A percentile compares a stretch with the other conserved stretches of the same genome.
Conservation (phyloP, 768 basidiomycete species). For the Russula griseocarnosa region DNA sequence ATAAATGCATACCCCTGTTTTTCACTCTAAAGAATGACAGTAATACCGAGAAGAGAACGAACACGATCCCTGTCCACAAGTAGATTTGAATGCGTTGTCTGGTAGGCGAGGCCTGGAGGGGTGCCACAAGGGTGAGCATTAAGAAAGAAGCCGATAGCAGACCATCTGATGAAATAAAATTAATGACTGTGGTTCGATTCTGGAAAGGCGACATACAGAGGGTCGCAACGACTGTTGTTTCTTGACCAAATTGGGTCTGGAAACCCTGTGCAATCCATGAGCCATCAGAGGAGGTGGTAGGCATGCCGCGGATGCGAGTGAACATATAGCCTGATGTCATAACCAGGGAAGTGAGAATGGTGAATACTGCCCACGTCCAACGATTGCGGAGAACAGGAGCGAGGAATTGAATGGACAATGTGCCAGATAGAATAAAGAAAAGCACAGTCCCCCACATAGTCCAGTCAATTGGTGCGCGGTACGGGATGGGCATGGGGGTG, state of each 20-base stretch:
- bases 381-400: conserved; percentile 62
- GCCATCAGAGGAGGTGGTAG: conserved; percentile 60
- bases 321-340: conserved; percentile 98
- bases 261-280: conserved; percentile 86
- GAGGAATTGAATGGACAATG: conserved; percentile 56
- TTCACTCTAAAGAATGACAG: conserved; percentile 86
- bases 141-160: conserved; percentile 72
- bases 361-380: conserved; percentile 71
- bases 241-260: conserved; percentile 88
- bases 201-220: conserved; percentile 61
- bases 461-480: conserved; percentile 75
- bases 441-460: conserved; percentile 48
- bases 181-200: not conserved
- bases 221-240: conserved; percentile 80
- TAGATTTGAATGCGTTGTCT: conserved; percentile 86
- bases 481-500: conserved; percentile 79
- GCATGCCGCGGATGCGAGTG: conserved; percentile 80
- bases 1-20: conserved; percentile 59
- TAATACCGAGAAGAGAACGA: conserved; percentile 83
- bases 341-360: conserved; percentile 59
- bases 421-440: conserved; percentile 45
- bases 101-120: conserved; percentile 63
- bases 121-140: conserved; percentile 77
- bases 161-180: conserved; percentile 58
- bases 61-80: conserved; percentile 77